phyloP scores from a whole-genome alignment of 139 green algal species.

The Volvox reticuliferus region DNA sequence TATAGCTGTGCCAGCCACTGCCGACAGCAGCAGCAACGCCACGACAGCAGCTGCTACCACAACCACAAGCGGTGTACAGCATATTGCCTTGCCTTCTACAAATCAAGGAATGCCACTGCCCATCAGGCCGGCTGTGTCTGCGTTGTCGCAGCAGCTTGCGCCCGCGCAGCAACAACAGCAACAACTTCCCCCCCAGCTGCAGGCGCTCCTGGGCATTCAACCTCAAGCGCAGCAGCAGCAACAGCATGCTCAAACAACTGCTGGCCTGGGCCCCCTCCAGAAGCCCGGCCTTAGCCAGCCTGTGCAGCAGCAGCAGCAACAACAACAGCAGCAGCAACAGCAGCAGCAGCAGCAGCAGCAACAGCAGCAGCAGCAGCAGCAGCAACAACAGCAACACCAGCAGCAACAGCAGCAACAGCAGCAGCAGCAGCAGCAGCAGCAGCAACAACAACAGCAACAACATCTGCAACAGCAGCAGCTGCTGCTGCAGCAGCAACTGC shows the following conservation, averaged over 20 bases:
- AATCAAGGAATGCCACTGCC: background rate
- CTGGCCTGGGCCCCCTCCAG: background rate
- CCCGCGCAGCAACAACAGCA: background rate
- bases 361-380: background rate
- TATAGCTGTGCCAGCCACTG: background rate
- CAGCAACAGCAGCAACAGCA: too few species aligned
- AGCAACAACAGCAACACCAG: slow-evolving; percentile 3
- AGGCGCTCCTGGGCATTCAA: background rate
- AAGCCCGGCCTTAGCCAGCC: background rate
- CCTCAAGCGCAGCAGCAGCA: background rate
- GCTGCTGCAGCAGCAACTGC: background rate
- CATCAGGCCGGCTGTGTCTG: background rate
- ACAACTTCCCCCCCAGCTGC: background rate
- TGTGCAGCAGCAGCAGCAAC: too few species aligned
- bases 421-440: too few species aligned
- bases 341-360: background rate
- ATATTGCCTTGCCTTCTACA: background rate
- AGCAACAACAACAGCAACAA: too few species aligned
- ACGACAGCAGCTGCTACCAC: background rate
- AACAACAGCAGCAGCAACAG: too few species aligned
- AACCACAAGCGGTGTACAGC: background rate
- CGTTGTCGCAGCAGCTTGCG: background rate
- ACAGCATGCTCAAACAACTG: background rate
- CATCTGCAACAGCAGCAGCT: too few species aligned
- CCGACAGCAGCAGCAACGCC: too few species aligned